Conservation (phyloP, 2,329 filamentous ascomycete genomes). For the Arthroderma sp. region DNA sequence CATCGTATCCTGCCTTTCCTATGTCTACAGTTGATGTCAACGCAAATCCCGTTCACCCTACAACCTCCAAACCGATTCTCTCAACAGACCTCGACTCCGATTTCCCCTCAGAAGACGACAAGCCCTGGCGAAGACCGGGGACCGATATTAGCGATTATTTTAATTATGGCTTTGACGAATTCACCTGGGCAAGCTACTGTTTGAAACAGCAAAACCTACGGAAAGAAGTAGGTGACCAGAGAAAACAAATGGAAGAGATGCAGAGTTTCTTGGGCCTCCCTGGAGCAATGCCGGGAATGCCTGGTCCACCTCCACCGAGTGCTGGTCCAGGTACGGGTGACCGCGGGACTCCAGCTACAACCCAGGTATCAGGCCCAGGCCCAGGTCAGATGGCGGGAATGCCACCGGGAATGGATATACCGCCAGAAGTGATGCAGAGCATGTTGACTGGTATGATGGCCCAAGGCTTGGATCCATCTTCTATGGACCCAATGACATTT, state of each 20-base stretch:
- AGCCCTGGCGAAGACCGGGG: slow-evolving; percentile 89
- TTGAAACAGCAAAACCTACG: slow-evolving; percentile 72
- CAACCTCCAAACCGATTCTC: slow-evolving; percentile 64
- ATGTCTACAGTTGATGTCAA: slow-evolving; percentile 79
- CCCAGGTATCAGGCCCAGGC: slow-evolving; percentile 14
- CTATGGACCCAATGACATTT: slow-evolving; percentile 42
- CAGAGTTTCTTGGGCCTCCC: slow-evolving; percentile 43
- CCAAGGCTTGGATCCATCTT: slow-evolving; percentile 40
- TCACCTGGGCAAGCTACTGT: slow-evolving; percentile 92
- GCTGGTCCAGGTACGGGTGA: slow-evolving; percentile 12
- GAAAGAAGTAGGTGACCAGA: slow-evolving; percentile 67
- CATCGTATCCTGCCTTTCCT: slow-evolving; percentile 52
- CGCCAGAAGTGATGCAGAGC: slow-evolving; percentile 45
- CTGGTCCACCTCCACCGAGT: slow-evolving; percentile 21
- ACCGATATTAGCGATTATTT: slow-evolving; percentile 95
- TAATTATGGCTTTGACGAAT: slow-evolving; percentile 98
- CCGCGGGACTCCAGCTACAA: background rate
- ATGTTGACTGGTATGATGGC: slow-evolving; percentile 44
- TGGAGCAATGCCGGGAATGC: slow-evolving; percentile 34
- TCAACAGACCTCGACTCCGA: slow-evolving; percentile 66
- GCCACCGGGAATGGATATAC: slow-evolving; percentile 39
- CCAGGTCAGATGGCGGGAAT: slow-evolving; percentile 28
- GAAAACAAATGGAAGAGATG: slow-evolving; percentile 52
- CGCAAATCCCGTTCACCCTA: slow-evolving; percentile 64
- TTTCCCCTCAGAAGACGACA: slow-evolving; percentile 58